Evolutionary conservation across 1,284 basidiomycete species (phyloP).

Genomic region (Pholiota adiposa): DNA sequence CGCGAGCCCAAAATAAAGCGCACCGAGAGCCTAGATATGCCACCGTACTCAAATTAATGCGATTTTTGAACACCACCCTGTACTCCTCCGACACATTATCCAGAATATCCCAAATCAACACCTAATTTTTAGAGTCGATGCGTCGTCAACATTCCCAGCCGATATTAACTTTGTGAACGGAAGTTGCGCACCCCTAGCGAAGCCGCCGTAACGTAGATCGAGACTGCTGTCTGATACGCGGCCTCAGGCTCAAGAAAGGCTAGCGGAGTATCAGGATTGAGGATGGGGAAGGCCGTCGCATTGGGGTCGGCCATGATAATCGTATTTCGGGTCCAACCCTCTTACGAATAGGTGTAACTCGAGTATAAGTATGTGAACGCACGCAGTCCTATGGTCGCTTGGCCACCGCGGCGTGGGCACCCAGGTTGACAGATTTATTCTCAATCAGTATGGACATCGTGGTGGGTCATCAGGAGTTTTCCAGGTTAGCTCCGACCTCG

Average conservation of each 20-base stretch:
- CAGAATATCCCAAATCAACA: conserved; percentile 34
- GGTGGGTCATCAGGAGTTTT: not conserved
- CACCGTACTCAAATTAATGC: conserved; percentile 22
- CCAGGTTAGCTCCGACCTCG: conserved; percentile 1
- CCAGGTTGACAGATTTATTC: not conserved
- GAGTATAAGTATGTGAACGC: not conserved
- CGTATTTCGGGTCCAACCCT: not conserved
- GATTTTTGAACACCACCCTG: conserved; percentile 21
- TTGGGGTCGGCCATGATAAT: conserved; percentile 1
- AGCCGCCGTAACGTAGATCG: conserved; percentile 6
- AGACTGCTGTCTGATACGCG: conserved; percentile 6
- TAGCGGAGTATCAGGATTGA: conserved; percentile 5
- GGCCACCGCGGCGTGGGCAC: not conserved
- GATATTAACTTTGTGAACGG: not conserved
- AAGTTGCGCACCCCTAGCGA: conserved; percentile 6
- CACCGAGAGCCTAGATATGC: conserved; percentile 32
- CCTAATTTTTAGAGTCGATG: conserved; percentile 20
- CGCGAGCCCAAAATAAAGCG: not conserved
- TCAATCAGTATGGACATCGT: not conserved
- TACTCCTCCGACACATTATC: conserved; percentile 28
- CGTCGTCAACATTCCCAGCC: not conserved
- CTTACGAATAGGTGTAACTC: not conserved
- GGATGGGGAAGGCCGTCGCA: not conserved
- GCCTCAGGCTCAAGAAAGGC: conserved; percentile 8
- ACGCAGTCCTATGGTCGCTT: not conserved